Base-by-base conservation (phyloP, 805 yeast species). In the Candida patagonica region DNA sequence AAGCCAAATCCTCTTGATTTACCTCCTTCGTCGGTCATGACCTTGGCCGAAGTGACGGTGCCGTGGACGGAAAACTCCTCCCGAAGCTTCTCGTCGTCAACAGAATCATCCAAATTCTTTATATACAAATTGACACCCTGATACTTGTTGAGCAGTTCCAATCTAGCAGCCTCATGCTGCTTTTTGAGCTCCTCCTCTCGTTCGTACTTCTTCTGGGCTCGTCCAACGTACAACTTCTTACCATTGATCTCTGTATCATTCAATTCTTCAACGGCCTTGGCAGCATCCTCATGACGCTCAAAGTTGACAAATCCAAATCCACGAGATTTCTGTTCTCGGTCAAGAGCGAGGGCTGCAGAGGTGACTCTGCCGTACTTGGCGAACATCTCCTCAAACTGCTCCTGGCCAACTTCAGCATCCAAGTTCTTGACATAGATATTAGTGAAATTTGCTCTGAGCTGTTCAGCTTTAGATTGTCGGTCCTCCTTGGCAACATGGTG, bases 391-490 rank as follows among this genome's bases (percentile, higher is more conserved):
- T 70, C 70, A 58, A 92, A 78, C 55, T 79, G 80, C 47, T 50
- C 50, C 46, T 59, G 56, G 42, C 50, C 50, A 44, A 80, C 60
- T 51, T 79, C 89, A 39, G 71, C 50, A 52, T 76, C 79, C 53
- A 92, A 70, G 79, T 92, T 87, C 76, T 92, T 92, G 59, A 84
- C 88, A 68, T 83, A 92, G 50, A 92, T 81, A 70, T 92, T 92
- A 68, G 98, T 89, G 81, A 76, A 92, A 73, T 82, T 81, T 56
- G 94, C 83, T 69, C 83, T 78, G 71, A 80, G 73, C 68, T 80
- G 92, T 66, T 85, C 94, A 60, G 83, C 72, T 70, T 85, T 87
- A 56, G 89, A 78, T 69, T 82, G 87, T 70, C 98, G 92, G 68
- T 92, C 97, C 68, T 78, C 82, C 68, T 76, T 85, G 52, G 95